A percentile compares a stretch with the other conserved stretches of the same genome.
These are phyloP conservation scores for Phaeosphaeriaceae sp. DNA, from an alignment of 2,329 filamentous ascomycete genomes.

Conservation along the genomic window DNA sequence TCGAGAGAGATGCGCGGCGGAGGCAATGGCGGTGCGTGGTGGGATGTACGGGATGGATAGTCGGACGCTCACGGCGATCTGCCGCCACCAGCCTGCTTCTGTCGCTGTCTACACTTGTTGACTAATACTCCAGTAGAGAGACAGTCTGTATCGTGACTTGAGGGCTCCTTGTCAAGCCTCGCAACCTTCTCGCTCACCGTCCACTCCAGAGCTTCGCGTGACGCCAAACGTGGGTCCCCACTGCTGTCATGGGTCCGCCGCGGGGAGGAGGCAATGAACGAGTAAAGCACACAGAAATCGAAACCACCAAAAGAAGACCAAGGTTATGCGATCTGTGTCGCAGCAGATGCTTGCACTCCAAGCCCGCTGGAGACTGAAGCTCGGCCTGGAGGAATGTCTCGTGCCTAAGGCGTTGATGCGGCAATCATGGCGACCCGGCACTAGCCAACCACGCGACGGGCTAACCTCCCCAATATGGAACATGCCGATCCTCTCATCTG, in stretches of 20 bases:
- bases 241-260: constrained; percentile 3
- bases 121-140: constrained; percentile 1
- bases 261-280: neutral
- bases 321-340: neutral
- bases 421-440: constrained; percentile 4
- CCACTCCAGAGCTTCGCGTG: constrained; percentile 18
- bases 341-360: neutral
- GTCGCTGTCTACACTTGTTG: neutral
- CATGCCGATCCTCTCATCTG: constrained; percentile 2
- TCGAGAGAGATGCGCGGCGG: constrained; percentile 1
- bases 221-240: constrained; percentile 2
- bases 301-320: neutral
- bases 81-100: constrained; percentile 28
- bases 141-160: neutral
- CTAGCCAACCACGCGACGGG: constrained; percentile 7
- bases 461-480: neutral
- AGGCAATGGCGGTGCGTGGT: constrained; percentile 6
- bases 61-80: constrained; percentile 37
- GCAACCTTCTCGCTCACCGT: constrained; percentile 13
- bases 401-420: constrained; percentile 12
- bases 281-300: neutral
- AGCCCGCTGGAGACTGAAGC: constrained; percentile 5
- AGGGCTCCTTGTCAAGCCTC: neutral
- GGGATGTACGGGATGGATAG: no score
- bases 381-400: constrained; percentile 16